phyloP scores from a whole-genome alignment of 352 stramenopile genomes.

The Pythium scleroteichum region DNA sequence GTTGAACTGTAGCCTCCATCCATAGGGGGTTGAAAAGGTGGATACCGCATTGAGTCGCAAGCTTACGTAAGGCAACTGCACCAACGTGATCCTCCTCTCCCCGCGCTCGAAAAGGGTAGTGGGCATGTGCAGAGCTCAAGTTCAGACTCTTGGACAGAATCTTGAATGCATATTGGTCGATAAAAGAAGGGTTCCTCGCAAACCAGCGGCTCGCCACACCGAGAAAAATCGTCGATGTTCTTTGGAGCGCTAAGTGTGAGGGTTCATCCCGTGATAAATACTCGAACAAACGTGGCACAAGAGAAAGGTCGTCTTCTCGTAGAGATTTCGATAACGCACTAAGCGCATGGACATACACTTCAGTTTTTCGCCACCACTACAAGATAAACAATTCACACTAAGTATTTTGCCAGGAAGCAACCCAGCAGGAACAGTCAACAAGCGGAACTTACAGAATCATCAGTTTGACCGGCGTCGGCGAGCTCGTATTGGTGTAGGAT shows the following conservation, averaged over 20 bases:
- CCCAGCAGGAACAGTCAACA: neutral
- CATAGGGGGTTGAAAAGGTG: conserved; percentile 69
- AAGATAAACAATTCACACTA: conserved; percentile 6
- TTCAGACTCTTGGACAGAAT: conserved; percentile 77
- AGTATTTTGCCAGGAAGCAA: too few species aligned
- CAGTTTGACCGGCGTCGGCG: conserved; percentile 35
- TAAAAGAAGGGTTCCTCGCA: conserved; percentile 55
- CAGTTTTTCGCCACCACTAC: conserved; percentile 72
- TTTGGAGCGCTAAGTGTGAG: conserved; percentile 53
- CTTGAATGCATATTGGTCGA: conserved; percentile 58
- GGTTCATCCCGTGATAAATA: conserved; percentile 69
- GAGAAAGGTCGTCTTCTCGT: conserved; percentile 70
- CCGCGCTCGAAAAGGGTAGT: conserved; percentile 47
- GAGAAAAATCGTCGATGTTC: conserved; percentile 71
- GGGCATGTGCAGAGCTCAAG: conserved; percentile 34
- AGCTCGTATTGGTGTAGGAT: conserved; percentile 77
- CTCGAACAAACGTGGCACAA: conserved; percentile 74
- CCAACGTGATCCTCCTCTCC: conserved; percentile 66
- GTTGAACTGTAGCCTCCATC: conserved; percentile 66
- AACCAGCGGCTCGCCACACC: conserved; percentile 77
- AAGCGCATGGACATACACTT: conserved; percentile 84
- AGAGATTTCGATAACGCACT: conserved; percentile 83
- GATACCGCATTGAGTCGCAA: conserved; percentile 59
- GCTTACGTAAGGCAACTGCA: conserved; percentile 67
- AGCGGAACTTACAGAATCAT: conserved; percentile 29